Percentiles rank a stretch among this genome's conserved stretches.
Conservation (phyloP, 768 basidiomycete species). For the Russula sp. region DNA sequence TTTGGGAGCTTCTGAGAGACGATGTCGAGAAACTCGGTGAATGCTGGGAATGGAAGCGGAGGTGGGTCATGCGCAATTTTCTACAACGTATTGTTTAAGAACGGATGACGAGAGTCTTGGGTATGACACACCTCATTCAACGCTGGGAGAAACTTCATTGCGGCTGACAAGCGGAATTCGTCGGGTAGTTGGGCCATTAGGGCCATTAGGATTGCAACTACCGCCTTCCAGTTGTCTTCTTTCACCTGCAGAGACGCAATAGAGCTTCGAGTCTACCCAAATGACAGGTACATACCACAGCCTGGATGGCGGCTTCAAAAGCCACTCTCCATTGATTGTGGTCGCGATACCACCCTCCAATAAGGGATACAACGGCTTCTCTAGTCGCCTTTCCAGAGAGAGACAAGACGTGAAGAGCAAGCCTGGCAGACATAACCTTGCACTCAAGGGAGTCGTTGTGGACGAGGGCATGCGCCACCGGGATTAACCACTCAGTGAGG, state of each 20-base stretch:
- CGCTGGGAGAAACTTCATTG: conserved; percentile 39
- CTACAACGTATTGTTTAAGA: conserved; percentile 24
- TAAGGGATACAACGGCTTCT: conserved; percentile 24
- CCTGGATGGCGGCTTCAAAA: conserved; percentile 20
- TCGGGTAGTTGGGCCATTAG: conserved; percentile 43
- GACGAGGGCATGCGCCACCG: conserved; percentile 41
- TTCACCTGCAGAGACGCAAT: conserved; percentile 31
- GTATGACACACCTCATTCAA: conserved; percentile 44
- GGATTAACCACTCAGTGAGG: conserved; percentile 43
- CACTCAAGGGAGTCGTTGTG: conserved; percentile 32
- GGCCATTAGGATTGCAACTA: conserved; percentile 37
- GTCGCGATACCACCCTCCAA: conserved; percentile 32
- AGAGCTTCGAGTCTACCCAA: not conserved
- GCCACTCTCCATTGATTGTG: conserved; percentile 12
- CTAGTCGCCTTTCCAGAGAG: conserved; percentile 17
- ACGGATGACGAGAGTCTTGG: not conserved
- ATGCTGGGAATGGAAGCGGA: conserved; percentile 38
- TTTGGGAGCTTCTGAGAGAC: conserved; percentile 51
- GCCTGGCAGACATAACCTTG: conserved; percentile 36
- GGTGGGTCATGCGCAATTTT: conserved; percentile 51
- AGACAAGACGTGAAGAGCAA: conserved; percentile 39
- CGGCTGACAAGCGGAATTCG: conserved; percentile 39
- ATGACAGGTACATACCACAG: not conserved
- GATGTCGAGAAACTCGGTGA: conserved; percentile 47
- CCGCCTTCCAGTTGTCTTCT: conserved; percentile 39